Base-by-base conservation (phyloP, 192 early-diverging fungal species). In the Podila epicladia region DNA sequence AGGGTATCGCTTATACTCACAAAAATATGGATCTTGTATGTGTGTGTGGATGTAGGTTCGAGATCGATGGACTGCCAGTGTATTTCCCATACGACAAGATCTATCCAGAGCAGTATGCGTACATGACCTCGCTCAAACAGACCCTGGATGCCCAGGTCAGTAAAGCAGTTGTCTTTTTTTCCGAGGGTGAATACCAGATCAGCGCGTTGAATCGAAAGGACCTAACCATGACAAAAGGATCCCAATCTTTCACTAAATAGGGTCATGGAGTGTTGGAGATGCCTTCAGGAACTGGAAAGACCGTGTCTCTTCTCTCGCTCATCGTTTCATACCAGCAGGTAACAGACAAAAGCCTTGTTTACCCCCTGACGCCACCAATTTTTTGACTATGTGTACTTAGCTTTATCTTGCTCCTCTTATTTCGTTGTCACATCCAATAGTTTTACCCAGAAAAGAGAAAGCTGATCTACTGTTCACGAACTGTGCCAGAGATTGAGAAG, bases 251-350 rank as follows among this genome's bases (percentile, higher is more conserved):
- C 62, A 20, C 8, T 24, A 55, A 9, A 24, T 72, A 95, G 89
- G 98, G 98, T 57, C 96, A 98, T 75, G 96, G 93, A 55, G 91
- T 99, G 71, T 87, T 99, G 7, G 98, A 99, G 86, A 98, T 98
- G 96, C 98, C 98, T 37, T 99, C 97, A 22, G 98, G 98, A 53
- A 99, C 98, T 7, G 98, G 98, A 49, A 99, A 99, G 79, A 99
- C 98, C 2, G 90, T 99, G 9, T 94, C 97, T 11, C 89, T 99
- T 9, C 77, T 99, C 24, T 97, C 97, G 4, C 84, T 99, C 11
- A 99, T 99, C 69, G 91, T 99, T 12, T 90, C 98, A 13, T 99
- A 98, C 84, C 97, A 98, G 86, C 87, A 91, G 88, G 94, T 95
- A 75, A 28, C 41, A 45, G 12, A 17, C 13, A 19, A 37, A 58